phyloP scores from a whole-genome alignment of 495 filamentous ascomycete genomes.

The Lasiosphaeriaceae sp. region DNA sequence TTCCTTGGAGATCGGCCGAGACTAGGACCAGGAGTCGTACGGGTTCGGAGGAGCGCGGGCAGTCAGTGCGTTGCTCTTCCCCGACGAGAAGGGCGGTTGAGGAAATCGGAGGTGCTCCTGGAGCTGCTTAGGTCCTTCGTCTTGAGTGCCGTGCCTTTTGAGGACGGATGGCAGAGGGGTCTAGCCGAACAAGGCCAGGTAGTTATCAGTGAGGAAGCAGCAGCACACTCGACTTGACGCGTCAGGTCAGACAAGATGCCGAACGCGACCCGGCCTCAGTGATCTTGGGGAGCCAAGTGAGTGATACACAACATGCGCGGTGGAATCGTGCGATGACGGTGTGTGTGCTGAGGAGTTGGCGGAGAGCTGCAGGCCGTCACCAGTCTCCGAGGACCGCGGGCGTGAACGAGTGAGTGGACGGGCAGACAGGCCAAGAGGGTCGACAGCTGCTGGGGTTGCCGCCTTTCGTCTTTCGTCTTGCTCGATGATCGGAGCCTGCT shows the following conservation, averaged over 20 bases:
- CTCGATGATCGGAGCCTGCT: constrained; percentile 14
- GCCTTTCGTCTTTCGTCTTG: constrained; percentile 14
- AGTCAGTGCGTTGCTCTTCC: neutral
- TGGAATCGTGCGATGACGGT: constrained; percentile 34
- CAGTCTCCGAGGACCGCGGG: constrained; percentile 14
- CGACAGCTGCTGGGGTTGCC: constrained; percentile 17
- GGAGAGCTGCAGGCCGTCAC: constrained; percentile 38
- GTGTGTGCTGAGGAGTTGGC: constrained; percentile 23
- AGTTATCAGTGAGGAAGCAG: constrained; percentile 10
- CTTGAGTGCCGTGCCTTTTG: constrained; percentile 12
- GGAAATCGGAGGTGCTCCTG: neutral
- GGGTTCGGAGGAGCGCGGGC: neutral
- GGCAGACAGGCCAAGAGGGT: constrained; percentile 2
- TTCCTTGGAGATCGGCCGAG: constrained; percentile 1
- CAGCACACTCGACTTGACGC: constrained; percentile 14
- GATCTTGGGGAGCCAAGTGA: constrained; percentile 36
- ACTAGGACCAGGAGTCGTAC: constrained; percentile 5
- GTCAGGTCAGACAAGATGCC: constrained; percentile 43
- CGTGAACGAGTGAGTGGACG: constrained; percentile 16
- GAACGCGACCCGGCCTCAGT: constrained; percentile 40
- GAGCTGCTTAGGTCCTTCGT: constrained; percentile 1
- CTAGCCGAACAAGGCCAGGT: constrained; percentile 16
- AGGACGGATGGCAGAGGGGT: constrained; percentile 14
- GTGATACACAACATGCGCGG: constrained; percentile 36
- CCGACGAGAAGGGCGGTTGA: neutral